Conservation (phyloP, 768 basidiomycete genomes). For the Phylloporus sp. region DNA sequence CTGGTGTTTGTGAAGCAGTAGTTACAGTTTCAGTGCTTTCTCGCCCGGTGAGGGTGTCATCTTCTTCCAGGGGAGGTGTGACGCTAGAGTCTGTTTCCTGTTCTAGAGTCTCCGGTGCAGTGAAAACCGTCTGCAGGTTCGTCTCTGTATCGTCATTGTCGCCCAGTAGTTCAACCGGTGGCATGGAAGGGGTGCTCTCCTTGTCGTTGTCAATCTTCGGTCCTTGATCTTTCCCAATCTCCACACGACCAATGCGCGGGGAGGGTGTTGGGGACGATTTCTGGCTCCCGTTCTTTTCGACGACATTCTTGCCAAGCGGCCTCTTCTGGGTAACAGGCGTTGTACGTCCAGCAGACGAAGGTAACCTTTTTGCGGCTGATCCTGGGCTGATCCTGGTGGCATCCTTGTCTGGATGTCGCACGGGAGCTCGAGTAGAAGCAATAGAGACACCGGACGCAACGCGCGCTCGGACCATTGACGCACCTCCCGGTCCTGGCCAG, state of each 20-base stretch:
- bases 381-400: slow-evolving; percentile 20
- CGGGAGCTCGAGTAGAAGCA: slow-evolving; percentile 21
- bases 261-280: slow-evolving; percentile 15
- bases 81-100: slow-evolving; percentile 6
- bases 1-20: slow-evolving; percentile 16
- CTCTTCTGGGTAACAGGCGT: slow-evolving; percentile 21
- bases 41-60: slow-evolving; percentile 21
- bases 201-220: slow-evolving; percentile 29
- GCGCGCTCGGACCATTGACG: slow-evolving; percentile 10
- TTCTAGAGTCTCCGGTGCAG: slow-evolving; percentile 15
- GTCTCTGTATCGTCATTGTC: slow-evolving; percentile 37
- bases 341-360: slow-evolving; percentile 19
- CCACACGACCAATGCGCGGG: slow-evolving; percentile 15
- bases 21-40: slow-evolving; percentile 29
- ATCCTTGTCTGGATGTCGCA: slow-evolving; percentile 25
- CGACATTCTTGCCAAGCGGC: slow-evolving; percentile 11
- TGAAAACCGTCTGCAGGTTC: slow-evolving; percentile 18
- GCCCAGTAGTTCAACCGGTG: slow-evolving; percentile 33
- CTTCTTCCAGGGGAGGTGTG: slow-evolving; percentile 12
- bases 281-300: slow-evolving; percentile 12
- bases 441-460: slow-evolving; percentile 28
- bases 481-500: slow-evolving; percentile 10
- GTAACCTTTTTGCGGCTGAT: slow-evolving; percentile 16
- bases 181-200: slow-evolving; percentile 11
- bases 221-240: slow-evolving; percentile 33